Conservation (phyloP, 768 basidiomycete species). For the Boletus tylopilopsis region DNA sequence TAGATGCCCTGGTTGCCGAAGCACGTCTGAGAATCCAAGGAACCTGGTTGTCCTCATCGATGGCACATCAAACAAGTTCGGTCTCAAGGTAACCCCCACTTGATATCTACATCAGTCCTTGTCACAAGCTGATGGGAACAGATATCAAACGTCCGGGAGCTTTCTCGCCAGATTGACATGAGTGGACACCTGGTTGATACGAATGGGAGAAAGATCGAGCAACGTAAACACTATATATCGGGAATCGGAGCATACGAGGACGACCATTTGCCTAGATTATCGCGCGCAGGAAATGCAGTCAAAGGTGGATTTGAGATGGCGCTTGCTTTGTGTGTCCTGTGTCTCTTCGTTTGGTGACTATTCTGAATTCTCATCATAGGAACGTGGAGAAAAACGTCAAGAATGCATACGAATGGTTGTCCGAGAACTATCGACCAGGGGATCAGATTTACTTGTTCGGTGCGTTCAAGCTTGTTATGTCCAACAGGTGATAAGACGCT, state of each 20-base stretch:
- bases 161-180: not conserved
- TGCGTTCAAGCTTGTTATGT: not conserved
- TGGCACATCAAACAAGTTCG: not conserved
- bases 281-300: not conserved
- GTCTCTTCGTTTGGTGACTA: not conserved
- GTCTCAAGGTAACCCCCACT: not conserved
- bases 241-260: not conserved
- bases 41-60: not conserved
- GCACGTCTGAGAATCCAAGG: too few relatives aligned
- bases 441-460: conserved; percentile 12
- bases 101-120: too few relatives aligned
- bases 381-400: conserved; percentile 33
- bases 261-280: not conserved
- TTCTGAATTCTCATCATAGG: conserved; percentile 20
- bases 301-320: not conserved
- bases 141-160: not conserved
- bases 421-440: conserved; percentile 25
- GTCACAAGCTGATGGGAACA: not conserved
- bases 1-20: too few relatives aligned
- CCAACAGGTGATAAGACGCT: too few relatives aligned
- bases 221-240: not conserved
- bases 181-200: not conserved
- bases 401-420: conserved; percentile 32
- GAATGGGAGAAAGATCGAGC: not conserved
- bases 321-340: not conserved